phyloP scores from a whole-genome alignment of 106 monocot genomes.

The Phalaenopsis aphrodite region DNA sequence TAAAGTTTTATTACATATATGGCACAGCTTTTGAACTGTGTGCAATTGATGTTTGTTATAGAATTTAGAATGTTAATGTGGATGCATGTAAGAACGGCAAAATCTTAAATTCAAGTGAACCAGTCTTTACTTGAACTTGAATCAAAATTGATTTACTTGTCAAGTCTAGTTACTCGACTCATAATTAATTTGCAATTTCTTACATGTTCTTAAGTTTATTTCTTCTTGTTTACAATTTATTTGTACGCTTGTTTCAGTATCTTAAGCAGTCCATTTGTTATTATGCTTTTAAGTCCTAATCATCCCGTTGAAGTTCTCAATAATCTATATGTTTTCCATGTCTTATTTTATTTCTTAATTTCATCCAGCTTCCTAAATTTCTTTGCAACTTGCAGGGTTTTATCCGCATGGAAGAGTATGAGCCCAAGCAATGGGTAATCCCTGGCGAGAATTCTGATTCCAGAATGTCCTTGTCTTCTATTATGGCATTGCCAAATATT shows the following conservation, averaged over 20 bases:
- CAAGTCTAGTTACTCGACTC: neutral
- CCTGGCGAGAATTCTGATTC: constrained; percentile 19
- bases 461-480: neutral
- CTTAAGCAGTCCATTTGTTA: neutral
- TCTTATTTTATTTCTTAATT: neutral
- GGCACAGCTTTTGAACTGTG: no score
- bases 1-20: no score
- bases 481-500: constrained; percentile 12
- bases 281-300: neutral
- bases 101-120: neutral
- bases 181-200: neutral
- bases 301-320: neutral
- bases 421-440: constrained; percentile 38
- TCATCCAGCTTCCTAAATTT: neutral
- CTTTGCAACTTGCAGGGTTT: constrained; percentile 36
- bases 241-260: neutral
- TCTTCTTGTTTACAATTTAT: neutral
- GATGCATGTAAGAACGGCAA: neutral
- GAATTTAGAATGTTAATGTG: neutral
- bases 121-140: no score
- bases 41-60: neutral
- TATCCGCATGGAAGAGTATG: constrained; percentile 36
- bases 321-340: neutral
- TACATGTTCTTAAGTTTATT: no score
- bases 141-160: neutral